Conservation (phyloP, 2,329 filamentous ascomycete genomes). For the Stemphylium beticola region DNA sequence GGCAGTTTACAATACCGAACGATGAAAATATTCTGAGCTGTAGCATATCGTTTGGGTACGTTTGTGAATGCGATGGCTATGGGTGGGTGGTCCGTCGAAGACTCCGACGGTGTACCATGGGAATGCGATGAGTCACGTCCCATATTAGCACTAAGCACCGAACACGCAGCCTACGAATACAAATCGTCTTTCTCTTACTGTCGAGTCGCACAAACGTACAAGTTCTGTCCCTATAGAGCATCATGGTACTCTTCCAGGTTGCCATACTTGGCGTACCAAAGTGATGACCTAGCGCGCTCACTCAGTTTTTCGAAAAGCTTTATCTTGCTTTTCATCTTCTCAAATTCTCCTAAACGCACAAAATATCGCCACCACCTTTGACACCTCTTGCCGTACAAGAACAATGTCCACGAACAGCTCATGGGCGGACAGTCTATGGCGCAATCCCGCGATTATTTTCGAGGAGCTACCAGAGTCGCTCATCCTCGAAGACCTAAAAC, state of each 20-base stretch:
- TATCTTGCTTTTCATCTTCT: conserved; percentile 8
- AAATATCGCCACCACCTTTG: conserved; percentile 2
- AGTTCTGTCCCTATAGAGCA: background rate
- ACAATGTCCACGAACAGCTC: conserved; percentile 6
- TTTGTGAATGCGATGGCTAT: too few species aligned
- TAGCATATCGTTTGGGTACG: too few species aligned
- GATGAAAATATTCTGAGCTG: background rate
- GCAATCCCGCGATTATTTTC: conserved; percentile 11
- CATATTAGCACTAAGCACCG: background rate
- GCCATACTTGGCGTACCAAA: conserved; percentile 10
- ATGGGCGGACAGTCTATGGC: conserved; percentile 16
- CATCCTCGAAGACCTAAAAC: conserved; percentile 18
- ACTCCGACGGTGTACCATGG: too few species aligned
- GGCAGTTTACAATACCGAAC: background rate
- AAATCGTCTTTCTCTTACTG: too few species aligned
- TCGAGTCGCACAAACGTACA: background rate
- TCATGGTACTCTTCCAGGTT: conserved; percentile 10
- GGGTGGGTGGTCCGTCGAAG: too few species aligned
- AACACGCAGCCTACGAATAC: too few species aligned
- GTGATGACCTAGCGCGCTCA: conserved; percentile 7
- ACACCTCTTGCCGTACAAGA: conserved; percentile 3
- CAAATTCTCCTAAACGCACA: conserved; percentile 10
- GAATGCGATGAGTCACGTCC: too few species aligned
- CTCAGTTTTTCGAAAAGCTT: conserved; percentile 4
- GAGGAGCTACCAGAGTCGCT: conserved; percentile 10